Conservation (phyloP, 306 rosid genomes). For the Cicer yamashitae region DNA sequence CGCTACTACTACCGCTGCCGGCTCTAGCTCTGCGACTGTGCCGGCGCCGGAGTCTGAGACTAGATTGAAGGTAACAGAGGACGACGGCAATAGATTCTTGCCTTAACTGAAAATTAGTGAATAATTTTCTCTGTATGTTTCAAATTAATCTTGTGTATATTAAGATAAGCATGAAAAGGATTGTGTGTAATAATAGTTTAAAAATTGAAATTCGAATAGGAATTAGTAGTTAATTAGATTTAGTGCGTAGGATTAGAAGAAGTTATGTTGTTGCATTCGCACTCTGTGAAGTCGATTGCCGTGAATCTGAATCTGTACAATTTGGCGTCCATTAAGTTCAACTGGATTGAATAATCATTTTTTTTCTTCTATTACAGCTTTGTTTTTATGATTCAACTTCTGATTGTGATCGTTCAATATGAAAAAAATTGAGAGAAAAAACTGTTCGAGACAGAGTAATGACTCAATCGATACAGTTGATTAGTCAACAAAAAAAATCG, state of each 20-base stretch:
- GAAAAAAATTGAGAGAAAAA: too few relatives aligned
- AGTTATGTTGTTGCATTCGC: constrained; percentile 16
- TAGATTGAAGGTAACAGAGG: constrained; percentile 57
- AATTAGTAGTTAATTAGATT: constrained; percentile 6
- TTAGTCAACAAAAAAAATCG: too few relatives aligned
- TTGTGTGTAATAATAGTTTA: background rate
- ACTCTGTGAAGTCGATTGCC: background rate
- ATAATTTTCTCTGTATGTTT: constrained; percentile 2
- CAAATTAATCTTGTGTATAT: constrained; percentile 32
- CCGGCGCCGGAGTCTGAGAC: constrained; percentile 45
- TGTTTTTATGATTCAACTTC: background rate
- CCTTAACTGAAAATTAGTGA: constrained; percentile 49
- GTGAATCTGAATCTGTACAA: constrained; percentile 14
- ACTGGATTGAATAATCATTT: too few relatives aligned
- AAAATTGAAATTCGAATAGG: constrained; percentile 2
- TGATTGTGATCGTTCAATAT: too few relatives aligned
- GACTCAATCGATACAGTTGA: too few relatives aligned
- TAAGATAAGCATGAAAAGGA: background rate
- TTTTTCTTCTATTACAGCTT: background rate
- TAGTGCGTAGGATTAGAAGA: background rate
- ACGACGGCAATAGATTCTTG: constrained; percentile 58
- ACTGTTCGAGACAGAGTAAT: too few relatives aligned
- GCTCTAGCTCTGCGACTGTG: constrained; percentile 47
- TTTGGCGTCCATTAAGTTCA: constrained; percentile 12
- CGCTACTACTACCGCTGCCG: background rate